Conservation (phyloP, 192 early-diverging fungal genomes). For the Spizellomyces punctatus region DNA sequence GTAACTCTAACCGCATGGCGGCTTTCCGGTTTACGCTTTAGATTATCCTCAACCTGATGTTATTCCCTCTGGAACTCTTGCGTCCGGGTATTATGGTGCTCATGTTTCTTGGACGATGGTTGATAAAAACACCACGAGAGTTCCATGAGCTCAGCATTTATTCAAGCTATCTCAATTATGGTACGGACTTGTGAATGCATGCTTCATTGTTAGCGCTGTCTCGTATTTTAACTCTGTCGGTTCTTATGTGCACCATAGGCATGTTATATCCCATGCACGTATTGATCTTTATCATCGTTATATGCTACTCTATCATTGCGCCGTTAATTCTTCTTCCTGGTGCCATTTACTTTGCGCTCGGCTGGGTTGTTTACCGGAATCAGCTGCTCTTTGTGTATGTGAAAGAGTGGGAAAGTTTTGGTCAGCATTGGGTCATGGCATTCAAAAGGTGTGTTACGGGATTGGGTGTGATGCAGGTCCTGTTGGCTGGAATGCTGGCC, state of each 20-base stretch:
- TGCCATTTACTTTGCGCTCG: slow-evolving; percentile 46
- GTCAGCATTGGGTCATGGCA: slow-evolving; percentile 47
- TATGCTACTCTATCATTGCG: slow-evolving; percentile 45
- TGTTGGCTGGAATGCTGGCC: slow-evolving; percentile 38
- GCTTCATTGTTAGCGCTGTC: neutral
- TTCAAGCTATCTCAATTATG: slow-evolving; percentile 50
- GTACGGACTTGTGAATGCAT: slow-evolving; percentile 15
- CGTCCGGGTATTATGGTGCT: slow-evolving; percentile 44
- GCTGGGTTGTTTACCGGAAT: slow-evolving; percentile 49
- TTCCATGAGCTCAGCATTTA: slow-evolving; percentile 41
- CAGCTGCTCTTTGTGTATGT: slow-evolving; percentile 60
- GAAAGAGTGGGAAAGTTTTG: slow-evolving; percentile 55
- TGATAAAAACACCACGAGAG: slow-evolving; percentile 49
- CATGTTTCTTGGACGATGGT: slow-evolving; percentile 24
- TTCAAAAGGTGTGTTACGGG: slow-evolving; percentile 46
- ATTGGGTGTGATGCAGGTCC: slow-evolving; percentile 47
- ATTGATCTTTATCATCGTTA: slow-evolving; percentile 39
- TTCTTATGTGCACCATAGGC: slow-evolving; percentile 8
- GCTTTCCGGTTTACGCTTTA: neutral
- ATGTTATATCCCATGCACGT: slow-evolving; percentile 53
- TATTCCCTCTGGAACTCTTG: slow-evolving; percentile 47
- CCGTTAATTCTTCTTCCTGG: slow-evolving; percentile 55
- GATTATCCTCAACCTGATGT: slow-evolving; percentile 45
- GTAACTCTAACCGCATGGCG: neutral
- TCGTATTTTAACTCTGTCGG: neutral